Base-by-base conservation (phyloP, 1,139 yeast genomes). In the Saccharomycopsis hybrid region DNA sequence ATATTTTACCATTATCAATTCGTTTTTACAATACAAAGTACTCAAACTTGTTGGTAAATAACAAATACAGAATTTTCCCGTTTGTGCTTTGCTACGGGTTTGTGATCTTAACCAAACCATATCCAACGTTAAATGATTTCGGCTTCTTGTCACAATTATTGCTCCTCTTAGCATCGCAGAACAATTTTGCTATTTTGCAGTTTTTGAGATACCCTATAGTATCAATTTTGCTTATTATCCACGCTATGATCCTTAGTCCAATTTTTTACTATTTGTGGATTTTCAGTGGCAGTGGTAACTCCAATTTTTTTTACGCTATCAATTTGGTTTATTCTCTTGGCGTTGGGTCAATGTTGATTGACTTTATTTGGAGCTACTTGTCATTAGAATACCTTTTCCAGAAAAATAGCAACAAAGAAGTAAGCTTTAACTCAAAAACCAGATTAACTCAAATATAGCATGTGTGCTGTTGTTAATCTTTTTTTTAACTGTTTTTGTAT, bases 201-300 rank as follows among this genome's bases (percentile, higher is more conserved):
- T 70, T 71, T 44, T 60, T 78, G 54, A 67, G 71, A 48, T 76
- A 76, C 57, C 68, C 72, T 2, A 58, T 73, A 13, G 61, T 76
- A 4, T 69, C 76, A 4, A 62, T 66, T 2, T 60, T 78, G 45
- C 66, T 76, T 9, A 63, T 78, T 48, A 56, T 77, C 7, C 80
- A 77, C 56, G 69, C 80, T 18, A 60, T 74, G 2, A 68, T 83
- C 2, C 72, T 92, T 46, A 81, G 95, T 2, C 97, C 97, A 0
- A 82, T 89, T 8, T 92, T 92, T 64, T 89, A 89, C 69, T 89
- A 88, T 64, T 76, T 94, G 56, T 92, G 99, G 99, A 87, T 92
- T 57, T 86, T 85, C 50, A 73, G 88, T 54, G 97, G 97, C 11
- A 88, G 94, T 32, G 99, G 97, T 29, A 92, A 92, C 68, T 83